A percentile compares a stretch with the other conserved stretches of the same genome.
Conservation (phyloP, 352 stramenopile genomes). For the Phytophthora crassamura region DNA sequence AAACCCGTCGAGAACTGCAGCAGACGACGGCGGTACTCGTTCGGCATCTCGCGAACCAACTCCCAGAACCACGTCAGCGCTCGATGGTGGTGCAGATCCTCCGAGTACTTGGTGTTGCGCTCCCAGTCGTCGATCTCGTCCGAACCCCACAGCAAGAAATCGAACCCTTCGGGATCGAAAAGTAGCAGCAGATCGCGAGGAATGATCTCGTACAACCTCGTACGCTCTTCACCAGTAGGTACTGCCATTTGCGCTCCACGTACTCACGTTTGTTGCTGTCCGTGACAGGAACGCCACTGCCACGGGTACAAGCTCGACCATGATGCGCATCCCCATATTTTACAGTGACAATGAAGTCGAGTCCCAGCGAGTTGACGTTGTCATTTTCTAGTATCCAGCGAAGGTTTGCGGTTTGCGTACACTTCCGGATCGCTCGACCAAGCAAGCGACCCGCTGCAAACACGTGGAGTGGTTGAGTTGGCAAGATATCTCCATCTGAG, state of each 20-base stretch:
- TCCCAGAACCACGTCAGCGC: constrained; percentile 49
- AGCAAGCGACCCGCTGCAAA: constrained; percentile 44
- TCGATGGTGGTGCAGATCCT: constrained; percentile 36
- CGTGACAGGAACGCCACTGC: constrained; percentile 74
- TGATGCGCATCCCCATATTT: constrained; percentile 20
- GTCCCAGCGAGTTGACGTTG: constrained; percentile 43
- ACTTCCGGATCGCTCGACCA: constrained; percentile 44
- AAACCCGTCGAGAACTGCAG: constrained; percentile 68
- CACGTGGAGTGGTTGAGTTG: constrained; percentile 38
- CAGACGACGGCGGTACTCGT: constrained; percentile 51
- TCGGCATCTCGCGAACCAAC: constrained; percentile 75
- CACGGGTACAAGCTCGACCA: constrained; percentile 41
- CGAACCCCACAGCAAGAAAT: constrained; percentile 94
- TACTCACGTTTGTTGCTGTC: constrained; percentile 93
- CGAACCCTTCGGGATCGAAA: constrained; percentile 96
- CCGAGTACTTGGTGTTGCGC: constrained; percentile 68
- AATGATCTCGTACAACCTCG: constrained; percentile 95
- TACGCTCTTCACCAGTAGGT: constrained; percentile 91
- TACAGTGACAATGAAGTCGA: constrained; percentile 52
- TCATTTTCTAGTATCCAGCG: constrained; percentile 59
- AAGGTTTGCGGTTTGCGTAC: constrained; percentile 48
- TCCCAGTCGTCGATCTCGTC: constrained; percentile 95
- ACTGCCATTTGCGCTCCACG: constrained; percentile 90
- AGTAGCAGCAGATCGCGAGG: constrained; percentile 91
- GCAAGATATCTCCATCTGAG: constrained; percentile 26